These are phyloP conservation scores for Spizellomyces sp. DNA, from an alignment of 192 early-diverging fungal genomes.

Conservation along the genomic window DNA sequence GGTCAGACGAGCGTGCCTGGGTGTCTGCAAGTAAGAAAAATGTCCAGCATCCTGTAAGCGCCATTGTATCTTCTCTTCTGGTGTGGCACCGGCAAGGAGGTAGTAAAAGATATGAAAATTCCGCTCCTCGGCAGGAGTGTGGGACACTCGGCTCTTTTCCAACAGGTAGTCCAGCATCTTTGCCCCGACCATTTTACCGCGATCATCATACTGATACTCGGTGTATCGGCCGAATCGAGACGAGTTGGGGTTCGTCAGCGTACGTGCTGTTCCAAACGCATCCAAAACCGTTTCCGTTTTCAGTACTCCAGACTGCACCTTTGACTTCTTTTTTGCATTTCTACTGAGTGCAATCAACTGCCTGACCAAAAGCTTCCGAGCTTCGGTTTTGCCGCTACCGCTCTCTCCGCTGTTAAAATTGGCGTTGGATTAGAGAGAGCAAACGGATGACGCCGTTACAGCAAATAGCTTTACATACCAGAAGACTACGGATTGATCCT, in stretches of 20 bases:
- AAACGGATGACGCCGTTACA: too few species aligned
- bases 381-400: slow-evolving; percentile 84
- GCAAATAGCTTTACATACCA: slow-evolving; percentile 60
- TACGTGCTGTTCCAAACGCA: slow-evolving; percentile 76
- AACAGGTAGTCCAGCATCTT: slow-evolving; percentile 85
- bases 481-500: slow-evolving; percentile 91
- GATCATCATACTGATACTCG: slow-evolving; percentile 88
- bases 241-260: slow-evolving; percentile 62
- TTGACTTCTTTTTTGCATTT: slow-evolving; percentile 77
- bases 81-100: slow-evolving; percentile 80
- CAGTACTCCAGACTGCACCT: slow-evolving; percentile 70
- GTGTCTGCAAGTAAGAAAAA: slow-evolving; percentile 43
- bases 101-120: slow-evolving; percentile 98
- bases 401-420: slow-evolving; percentile 70
- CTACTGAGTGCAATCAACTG: slow-evolving; percentile 75
- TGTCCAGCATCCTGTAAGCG: slow-evolving; percentile 60
- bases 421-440: too few species aligned
- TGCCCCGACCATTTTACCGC: slow-evolving; percentile 79
- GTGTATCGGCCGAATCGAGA: slow-evolving; percentile 81
- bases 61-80: slow-evolving; percentile 69
- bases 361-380: slow-evolving; percentile 67
- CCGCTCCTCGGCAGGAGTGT: slow-evolving; percentile 60
- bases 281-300: slow-evolving; percentile 74
- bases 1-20: slow-evolving; percentile 32
- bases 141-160: slow-evolving; percentile 78